Evolutionary conservation across 305 asterid genomes (phyloP).

Genomic region (Solanum hybrid): DNA sequence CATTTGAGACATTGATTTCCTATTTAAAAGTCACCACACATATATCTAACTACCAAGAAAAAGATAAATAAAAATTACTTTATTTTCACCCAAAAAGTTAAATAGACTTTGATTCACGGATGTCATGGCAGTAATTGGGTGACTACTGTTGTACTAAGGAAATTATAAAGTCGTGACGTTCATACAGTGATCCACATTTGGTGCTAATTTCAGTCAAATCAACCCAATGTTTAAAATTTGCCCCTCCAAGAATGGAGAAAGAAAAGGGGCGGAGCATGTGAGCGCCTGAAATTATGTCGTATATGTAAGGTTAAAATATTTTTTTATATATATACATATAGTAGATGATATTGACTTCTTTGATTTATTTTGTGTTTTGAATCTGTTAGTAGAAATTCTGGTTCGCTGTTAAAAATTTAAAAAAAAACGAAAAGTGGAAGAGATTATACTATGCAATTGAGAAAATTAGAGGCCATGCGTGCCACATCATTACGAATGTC

Average conservation of each 20-base stretch:
- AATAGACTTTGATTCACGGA: neutral
- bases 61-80: neutral
- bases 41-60: neutral
- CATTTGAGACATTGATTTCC: neutral
- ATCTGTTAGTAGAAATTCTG: neutral
- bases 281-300: neutral
- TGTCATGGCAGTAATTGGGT: conserved; percentile 10
- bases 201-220: neutral
- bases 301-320: neutral
- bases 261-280: neutral
- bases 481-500: conserved; percentile 5
- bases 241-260: neutral
- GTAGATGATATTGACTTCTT: neutral
- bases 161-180: neutral
- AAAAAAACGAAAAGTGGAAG: neutral
- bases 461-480: conserved; percentile 1
- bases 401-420: neutral
- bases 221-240: neutral
- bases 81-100: neutral
- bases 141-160: neutral
- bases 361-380: neutral
- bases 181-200: conserved; percentile 1
- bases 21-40: neutral
- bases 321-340: neutral
- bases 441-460: neutral